Conservation (phyloP, 2,329 filamentous ascomycete species). For the Plenodomus lindquistii region DNA sequence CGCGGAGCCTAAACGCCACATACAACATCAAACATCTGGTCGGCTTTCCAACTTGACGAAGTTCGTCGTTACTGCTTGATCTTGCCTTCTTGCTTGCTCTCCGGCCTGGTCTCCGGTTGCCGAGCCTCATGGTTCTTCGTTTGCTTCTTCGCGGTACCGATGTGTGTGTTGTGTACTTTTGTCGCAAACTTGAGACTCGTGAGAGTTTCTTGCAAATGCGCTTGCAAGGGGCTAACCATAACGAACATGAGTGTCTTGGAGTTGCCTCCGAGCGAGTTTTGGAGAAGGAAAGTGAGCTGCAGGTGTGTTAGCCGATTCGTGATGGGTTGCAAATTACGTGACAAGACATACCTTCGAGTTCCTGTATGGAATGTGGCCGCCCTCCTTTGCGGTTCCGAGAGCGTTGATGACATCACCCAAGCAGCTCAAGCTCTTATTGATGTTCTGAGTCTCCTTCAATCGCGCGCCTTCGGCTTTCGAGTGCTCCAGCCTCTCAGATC, state of each 20-base stretch:
- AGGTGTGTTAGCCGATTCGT: conserved; percentile 10
- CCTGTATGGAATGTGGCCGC: conserved; percentile 84
- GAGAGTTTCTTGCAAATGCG: conserved; percentile 87
- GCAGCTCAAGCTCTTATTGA: conserved; percentile 92
- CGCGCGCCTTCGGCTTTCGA: conserved; percentile 84
- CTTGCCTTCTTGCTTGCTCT: too few relatives aligned
- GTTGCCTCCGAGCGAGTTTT: conserved; percentile 93
- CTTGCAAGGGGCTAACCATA: conserved; percentile 92
- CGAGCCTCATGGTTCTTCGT: conserved; percentile 53
- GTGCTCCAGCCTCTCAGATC: conserved; percentile 87
- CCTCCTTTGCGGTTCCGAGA: conserved; percentile 78
- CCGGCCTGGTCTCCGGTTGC: neutral
- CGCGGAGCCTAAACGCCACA: conserved; percentile 1
- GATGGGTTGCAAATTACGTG: neutral
- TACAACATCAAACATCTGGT: neutral
- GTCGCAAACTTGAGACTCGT: conserved; percentile 95
- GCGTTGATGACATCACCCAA: conserved; percentile 93
- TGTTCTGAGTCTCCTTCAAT: conserved; percentile 92
- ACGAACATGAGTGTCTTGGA: conserved; percentile 99
- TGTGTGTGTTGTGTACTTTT: conserved; percentile 92
- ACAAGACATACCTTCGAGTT: conserved; percentile 76
- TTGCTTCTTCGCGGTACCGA: conserved; percentile 81
- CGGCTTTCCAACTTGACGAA: neutral
- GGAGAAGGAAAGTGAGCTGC: conserved; percentile 85
- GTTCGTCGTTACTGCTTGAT: neutral